Percentiles rank a stretch among this genome's conserved stretches.
These are phyloP conservation scores for Diutina neorugosa DNA, from an alignment of 1,139 yeast species.

Conservation along the genomic window DNA sequence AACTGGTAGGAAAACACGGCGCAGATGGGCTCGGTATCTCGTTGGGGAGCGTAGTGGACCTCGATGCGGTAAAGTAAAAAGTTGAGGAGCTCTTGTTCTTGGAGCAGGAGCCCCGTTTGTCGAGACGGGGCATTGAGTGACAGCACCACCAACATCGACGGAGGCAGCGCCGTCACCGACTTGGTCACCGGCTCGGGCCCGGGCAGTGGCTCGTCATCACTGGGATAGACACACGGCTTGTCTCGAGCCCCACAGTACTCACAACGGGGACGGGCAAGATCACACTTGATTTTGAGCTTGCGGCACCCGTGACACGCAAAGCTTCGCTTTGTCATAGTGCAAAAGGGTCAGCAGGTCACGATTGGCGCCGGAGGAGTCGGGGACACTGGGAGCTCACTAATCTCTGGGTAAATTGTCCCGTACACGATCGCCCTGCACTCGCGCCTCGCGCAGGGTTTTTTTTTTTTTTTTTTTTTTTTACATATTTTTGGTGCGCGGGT, in stretches of 20 bases:
- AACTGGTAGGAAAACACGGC: background rate
- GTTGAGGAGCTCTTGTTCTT: background rate
- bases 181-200: background rate
- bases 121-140: background rate
- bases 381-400: background rate
- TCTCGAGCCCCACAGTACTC: background rate
- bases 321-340: background rate
- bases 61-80: background rate
- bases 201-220: background rate
- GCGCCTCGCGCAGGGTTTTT: background rate
- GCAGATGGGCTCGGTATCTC: background rate
- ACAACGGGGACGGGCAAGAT: constrained; percentile 1
- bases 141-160: background rate
- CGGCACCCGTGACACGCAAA: background rate
- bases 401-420: background rate
- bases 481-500: background rate
- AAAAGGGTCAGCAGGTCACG: background rate
- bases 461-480: no score
- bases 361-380: background rate
- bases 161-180: background rate
- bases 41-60: background rate
- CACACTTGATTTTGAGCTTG: constrained; percentile 2
- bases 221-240: background rate
- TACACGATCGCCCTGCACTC: background rate
- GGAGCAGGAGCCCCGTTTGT: background rate